Evolutionary conservation across 2,329 filamentous ascomycete species (phyloP), one percentile per base, ranked within the genome.

Genomic region (Uncinocarpus reesii): DNA sequence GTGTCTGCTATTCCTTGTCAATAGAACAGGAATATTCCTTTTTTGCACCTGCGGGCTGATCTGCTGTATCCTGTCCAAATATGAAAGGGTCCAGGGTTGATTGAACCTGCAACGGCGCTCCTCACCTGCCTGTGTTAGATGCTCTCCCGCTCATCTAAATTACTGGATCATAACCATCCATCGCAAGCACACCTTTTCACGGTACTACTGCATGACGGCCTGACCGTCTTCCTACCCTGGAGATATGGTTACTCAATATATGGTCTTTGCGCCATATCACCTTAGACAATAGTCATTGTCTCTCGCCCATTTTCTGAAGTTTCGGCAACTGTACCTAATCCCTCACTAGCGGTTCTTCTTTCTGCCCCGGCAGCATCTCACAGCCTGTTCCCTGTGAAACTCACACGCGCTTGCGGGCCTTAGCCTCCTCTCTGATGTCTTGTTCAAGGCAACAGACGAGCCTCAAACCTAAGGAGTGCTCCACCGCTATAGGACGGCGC

Each of bases 141-240:
- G 20, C 6, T 18, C 15, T 32, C 16, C n/a, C 26, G 16, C n/a
- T 4, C 18, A 37, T 37, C 3, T 15, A 43, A 32, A 20, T 20
- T 29, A 34, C 18, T 43, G 41, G 41, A 43, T 23, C 26, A 15
- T 16, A 32, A 8, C 16, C 8, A 13, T 34, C 29, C 28, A 34
- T 32, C 16, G 7, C 16, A n/a, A 11, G 23, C 23, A 29, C 41
- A 20, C 21, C 15, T 18, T 2, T 21, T 15, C 16, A 13, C 16
- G 10, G 20, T 34, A 20, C 28, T 43, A n/a, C 41, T 43, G 41
- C 41, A 43, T 8, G 16, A 29, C 28, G 41, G 41, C 40, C 40
- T 42, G 29, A 31, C 40, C n/a, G 15, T 42, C 2, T 5, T 23
- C 16, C 4, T 7, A 37, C 18, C 35, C 7, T 2, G 32, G 15